Conservation (phyloP, 2,329 filamentous ascomycete species). For the Sphaceloma murrayae region DNA sequence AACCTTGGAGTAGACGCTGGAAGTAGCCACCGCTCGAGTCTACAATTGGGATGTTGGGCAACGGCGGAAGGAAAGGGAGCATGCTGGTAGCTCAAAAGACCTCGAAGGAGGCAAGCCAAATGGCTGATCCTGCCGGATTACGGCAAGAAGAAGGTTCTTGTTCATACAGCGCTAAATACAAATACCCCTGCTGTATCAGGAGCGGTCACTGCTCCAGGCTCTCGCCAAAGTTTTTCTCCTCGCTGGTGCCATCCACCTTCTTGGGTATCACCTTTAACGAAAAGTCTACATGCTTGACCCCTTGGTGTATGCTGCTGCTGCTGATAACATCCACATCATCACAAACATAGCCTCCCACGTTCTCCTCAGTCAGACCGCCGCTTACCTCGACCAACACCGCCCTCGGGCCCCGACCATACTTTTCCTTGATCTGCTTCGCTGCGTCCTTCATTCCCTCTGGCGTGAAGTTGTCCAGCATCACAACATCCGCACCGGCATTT, state of each 20-base stretch:
- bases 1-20: constrained; percentile 59
- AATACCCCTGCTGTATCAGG: neutral
- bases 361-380: constrained; percentile 76
- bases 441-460: constrained; percentile 67
- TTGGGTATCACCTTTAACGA: constrained; percentile 72
- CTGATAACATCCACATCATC: constrained; percentile 89
- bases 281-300: constrained; percentile 87
- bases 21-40: constrained; percentile 91
- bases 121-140: neutral
- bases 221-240: neutral
- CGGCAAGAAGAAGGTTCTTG: neutral
- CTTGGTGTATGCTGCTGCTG: constrained; percentile 94
- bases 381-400: constrained; percentile 84
- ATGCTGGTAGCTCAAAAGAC: constrained; percentile 26
- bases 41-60: constrained; percentile 99
- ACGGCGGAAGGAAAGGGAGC: constrained; percentile 78
- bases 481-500: constrained; percentile 78
- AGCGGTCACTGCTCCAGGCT: constrained; percentile 1
- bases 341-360: constrained; percentile 70
- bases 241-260: constrained; percentile 17
- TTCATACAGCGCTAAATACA: neutral
- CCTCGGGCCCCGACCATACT: constrained; percentile 57
- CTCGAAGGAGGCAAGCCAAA: neutral
- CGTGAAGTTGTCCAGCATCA: constrained; percentile 96
- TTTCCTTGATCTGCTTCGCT: constrained; percentile 64